phyloP scores from a whole-genome alignment of 257 asterid genomes.

The Ballota nigra region DNA sequence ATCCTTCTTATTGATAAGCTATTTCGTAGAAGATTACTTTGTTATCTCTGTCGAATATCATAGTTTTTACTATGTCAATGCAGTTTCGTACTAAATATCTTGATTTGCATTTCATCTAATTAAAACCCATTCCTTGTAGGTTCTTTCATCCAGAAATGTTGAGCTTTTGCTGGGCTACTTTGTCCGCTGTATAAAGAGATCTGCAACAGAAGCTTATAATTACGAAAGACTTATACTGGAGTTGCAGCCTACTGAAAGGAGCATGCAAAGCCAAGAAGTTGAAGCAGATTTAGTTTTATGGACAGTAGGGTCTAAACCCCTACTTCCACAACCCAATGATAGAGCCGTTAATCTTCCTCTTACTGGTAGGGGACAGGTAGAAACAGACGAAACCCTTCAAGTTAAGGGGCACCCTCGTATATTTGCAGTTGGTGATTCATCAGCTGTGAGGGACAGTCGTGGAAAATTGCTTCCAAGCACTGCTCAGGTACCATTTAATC shows the following conservation, averaged over 20 bases:
- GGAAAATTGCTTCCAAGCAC: conserved; percentile 92
- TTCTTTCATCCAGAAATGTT: conserved; percentile 81
- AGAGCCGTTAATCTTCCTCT: conserved; percentile 61
- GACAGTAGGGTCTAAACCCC: conserved; percentile 90
- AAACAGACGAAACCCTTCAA: conserved; percentile 95
- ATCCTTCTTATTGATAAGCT: background rate
- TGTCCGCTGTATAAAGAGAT: conserved; percentile 66
- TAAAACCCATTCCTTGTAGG: conserved; percentile 47
- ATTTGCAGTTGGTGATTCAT: conserved; percentile 94
- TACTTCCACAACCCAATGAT: conserved; percentile 51
- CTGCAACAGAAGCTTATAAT: conserved; percentile 31
- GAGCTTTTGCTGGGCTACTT: conserved; percentile 79
- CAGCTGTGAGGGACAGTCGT: conserved; percentile 67
- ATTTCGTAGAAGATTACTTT: background rate
- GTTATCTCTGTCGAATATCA: background rate
- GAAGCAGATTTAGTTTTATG: conserved; percentile 84
- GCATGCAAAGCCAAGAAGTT: conserved; percentile 45
- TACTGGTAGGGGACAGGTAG: conserved; percentile 89
- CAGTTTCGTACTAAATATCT: background rate
- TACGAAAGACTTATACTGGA: conserved; percentile 51
- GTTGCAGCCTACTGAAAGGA: conserved; percentile 81
- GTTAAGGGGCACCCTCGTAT: conserved; percentile 94
- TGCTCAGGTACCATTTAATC: conserved; percentile 66
- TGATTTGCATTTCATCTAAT: conserved; percentile 2
- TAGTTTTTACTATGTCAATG: conserved; percentile 2